A percentile compares a stretch with the other conserved stretches of the same genome.
These are phyloP conservation scores for Nannizziopsis barbatae DNA, from an alignment of 2,329 filamentous ascomycete genomes.

Conservation along the genomic window DNA sequence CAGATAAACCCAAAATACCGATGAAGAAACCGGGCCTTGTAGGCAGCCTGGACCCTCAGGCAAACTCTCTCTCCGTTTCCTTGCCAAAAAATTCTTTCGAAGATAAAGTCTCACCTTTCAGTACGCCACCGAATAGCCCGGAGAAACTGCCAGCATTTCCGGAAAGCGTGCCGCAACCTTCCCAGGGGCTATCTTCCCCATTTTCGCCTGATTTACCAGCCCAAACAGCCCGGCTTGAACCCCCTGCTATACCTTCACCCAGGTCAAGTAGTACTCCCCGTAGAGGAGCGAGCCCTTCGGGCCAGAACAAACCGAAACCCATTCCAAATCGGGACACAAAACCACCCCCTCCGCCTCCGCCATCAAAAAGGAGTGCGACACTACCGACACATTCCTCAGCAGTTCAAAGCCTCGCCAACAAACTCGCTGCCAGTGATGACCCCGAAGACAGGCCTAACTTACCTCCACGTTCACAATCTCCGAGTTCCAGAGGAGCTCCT, in stretches of 20 bases:
- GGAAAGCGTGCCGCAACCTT: constrained; percentile 1
- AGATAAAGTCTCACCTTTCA: constrained; percentile 63
- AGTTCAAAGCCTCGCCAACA: constrained; percentile 32
- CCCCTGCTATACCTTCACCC: constrained; percentile 1
- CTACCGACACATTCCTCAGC: constrained; percentile 18
- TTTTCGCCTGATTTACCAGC: constrained; percentile 7
- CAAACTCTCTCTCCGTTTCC: constrained; percentile 21
- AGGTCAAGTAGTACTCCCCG: constrained; percentile 16
- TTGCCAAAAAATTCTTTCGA: constrained; percentile 27
- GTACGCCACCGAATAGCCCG: constrained; percentile 67
- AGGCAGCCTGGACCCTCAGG: constrained; percentile 26
- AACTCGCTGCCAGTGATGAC: constrained; percentile 21
- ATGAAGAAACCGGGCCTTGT: constrained; percentile 31
- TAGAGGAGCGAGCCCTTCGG: constrained; percentile 20
- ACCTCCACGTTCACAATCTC: constrained; percentile 26
- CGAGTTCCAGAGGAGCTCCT: not conserved
- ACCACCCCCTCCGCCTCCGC: constrained; percentile 18
- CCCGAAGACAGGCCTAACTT: constrained; percentile 41
- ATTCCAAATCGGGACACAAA: constrained; percentile 22
- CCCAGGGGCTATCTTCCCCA: not conserved
- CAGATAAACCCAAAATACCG: constrained; percentile 61
- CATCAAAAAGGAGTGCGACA: constrained; percentile 17
- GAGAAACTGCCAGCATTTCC: constrained; percentile 37
- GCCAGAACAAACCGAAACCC: constrained; percentile 24
- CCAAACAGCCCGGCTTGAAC: not conserved